A percentile compares a stretch with the other conserved stretches of the same genome.
Evolutionary conservation across 23 red algal species (phyloP).

Genomic region (Pyropia yezoensis): DNA sequence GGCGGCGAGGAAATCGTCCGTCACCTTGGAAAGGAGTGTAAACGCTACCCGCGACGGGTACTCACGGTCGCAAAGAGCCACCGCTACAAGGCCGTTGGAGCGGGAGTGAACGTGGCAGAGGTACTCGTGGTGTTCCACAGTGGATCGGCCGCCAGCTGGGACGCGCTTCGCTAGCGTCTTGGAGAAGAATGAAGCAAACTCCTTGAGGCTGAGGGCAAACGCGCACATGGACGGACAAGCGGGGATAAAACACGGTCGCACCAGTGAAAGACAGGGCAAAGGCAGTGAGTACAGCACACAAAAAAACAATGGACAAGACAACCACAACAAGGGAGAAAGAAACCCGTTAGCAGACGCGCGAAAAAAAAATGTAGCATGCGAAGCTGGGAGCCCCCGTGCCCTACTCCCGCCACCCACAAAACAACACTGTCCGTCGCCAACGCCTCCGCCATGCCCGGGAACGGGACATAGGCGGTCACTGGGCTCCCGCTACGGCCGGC

Average conservation of each 20-base stretch:
- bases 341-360: background rate
- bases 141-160: constrained; percentile 63
- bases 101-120: constrained; percentile 73
- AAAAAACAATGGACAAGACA: background rate
- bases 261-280: background rate
- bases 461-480: too few relatives aligned
- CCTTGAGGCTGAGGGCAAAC: constrained; percentile 33
- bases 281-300: background rate
- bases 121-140: constrained; percentile 87
- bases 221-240: background rate
- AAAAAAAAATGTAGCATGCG: background rate
- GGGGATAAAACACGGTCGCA: background rate
- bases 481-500: too few relatives aligned
- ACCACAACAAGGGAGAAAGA: background rate
- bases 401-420: too few relatives aligned
- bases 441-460: too few relatives aligned
- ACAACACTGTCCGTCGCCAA: too few relatives aligned
- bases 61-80: constrained; percentile 88
- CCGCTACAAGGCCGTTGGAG: constrained; percentile 52
- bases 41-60: constrained; percentile 98
- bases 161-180: constrained; percentile 86
- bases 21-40: constrained; percentile 80
- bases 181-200: constrained; percentile 85
- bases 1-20: constrained; percentile 70
- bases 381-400: background rate